Percentiles rank a stretch among this genome's conserved stretches.
These are phyloP conservation scores for Zygosaccharomyces bailii DNA, from an alignment of 805 yeast genomes.

Conservation along the genomic window DNA sequence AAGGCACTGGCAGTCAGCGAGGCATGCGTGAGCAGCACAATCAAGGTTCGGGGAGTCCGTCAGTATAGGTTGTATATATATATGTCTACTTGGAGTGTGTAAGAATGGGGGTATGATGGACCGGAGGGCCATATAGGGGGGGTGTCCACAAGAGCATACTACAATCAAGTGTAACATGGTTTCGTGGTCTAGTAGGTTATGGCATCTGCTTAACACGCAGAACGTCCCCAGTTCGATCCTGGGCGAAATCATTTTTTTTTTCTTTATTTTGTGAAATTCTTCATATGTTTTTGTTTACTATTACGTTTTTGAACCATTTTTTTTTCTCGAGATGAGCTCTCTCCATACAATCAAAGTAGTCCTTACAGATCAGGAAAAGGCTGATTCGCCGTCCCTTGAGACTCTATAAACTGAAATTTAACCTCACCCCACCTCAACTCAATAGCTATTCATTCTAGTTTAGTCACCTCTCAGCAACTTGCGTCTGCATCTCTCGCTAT, in stretches of 20 bases:
- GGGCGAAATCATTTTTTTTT: constrained; percentile 86
- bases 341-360: background rate
- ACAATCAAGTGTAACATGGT: constrained; percentile 42
- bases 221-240: constrained; percentile 99
- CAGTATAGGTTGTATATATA: background rate
- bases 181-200: constrained; percentile 99
- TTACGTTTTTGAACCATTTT: constrained; percentile 7
- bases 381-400: background rate
- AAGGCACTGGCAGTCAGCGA: background rate
- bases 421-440: background rate
- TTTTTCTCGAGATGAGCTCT: background rate
- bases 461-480: background rate
- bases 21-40: background rate
- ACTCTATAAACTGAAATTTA: background rate
- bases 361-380: constrained; percentile 3
- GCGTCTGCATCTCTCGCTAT: background rate
- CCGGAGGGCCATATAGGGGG: too few species aligned
- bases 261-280: constrained; percentile 2
- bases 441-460: background rate
- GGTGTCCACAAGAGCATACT: background rate
- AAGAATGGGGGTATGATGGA: too few species aligned
- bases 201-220: constrained; percentile 99
- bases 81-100: too few species aligned
- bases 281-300: constrained; percentile 11
- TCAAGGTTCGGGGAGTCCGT: background rate